These are phyloP conservation scores for Gamsiella multidivaricata DNA, from an alignment of 192 early-diverging fungal species.

Conservation along the genomic window DNA sequence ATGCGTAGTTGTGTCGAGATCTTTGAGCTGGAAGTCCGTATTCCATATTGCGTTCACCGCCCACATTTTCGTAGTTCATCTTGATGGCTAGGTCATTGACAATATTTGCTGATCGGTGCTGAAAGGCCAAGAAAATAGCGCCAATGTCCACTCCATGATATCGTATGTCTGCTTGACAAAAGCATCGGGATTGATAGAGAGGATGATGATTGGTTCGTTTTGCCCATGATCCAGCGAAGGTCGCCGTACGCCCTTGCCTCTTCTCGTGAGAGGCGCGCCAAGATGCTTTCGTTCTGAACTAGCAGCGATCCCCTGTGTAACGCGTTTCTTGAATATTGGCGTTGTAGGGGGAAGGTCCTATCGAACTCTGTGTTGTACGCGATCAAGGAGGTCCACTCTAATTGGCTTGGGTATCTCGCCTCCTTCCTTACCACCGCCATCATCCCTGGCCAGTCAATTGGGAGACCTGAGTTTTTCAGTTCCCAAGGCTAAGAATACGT, in stretches of 20 bases:
- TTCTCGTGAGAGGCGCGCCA: background rate
- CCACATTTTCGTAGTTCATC: background rate
- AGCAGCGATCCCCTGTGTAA: no score
- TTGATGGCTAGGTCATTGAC: background rate
- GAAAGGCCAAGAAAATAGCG: background rate
- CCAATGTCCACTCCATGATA: background rate
- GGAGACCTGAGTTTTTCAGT: no score
- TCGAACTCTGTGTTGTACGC: no score
- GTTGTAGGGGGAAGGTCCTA: no score
- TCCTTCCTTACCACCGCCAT: no score
- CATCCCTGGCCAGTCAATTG: no score
- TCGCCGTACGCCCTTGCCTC: background rate
- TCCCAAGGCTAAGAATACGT: no score
- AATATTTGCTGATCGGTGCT: background rate
- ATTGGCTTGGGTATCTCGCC: no score
- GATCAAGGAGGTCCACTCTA: no score
- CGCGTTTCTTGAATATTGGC: no score
- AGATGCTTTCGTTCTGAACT: no score
- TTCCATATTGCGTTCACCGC: slow-evolving; percentile 5
- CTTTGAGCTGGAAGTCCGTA: background rate
- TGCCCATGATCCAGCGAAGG: background rate
- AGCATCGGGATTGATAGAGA: background rate
- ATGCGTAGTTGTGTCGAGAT: background rate
- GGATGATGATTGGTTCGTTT: background rate
- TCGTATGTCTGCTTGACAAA: background rate